Base-by-base conservation (phyloP, 1,284 basidiomycete genomes). In the Ceratobasidium sp. region DNA sequence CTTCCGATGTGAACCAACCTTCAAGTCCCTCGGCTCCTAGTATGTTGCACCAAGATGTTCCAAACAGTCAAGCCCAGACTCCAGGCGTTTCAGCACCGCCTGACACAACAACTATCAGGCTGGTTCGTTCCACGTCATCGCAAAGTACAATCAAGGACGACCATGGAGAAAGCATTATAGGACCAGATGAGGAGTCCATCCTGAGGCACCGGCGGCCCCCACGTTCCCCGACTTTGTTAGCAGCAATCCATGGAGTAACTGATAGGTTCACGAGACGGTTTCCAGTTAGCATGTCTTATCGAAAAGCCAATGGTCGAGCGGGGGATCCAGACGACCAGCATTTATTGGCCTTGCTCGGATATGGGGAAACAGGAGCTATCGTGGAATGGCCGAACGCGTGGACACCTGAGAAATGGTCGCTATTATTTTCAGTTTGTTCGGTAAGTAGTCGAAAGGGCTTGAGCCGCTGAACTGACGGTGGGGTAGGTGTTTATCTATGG, bases 391-490 rank as follows among this genome's bases (percentile, higher is more conserved):
- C 73, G 23, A 75, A 66, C 44, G 61, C 52, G 10, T 91, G 91
- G 91, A 89, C 89, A 20, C 73, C 80, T 20, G 87, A 87, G 82
- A 92, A 91, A 82, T 91, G 89, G 89, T 87, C 84, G 70, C 83
- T 91, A 50, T 81, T 91, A 12, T 65, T 89, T 23, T 91, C 90
- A 4, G 86, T 90, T 13, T 83, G 84, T 46, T 86, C 86, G 12
- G 86, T 91, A 42, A 80, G 80, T 62, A 44, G 20, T 15, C 0
- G 4, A 9, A 26, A n/a, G 23, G 28, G 5, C 3, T 12, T 33
- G 62, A 28, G 52, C 20, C 4, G 13, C 6, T 64, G 54, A 46
- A 17, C 48, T 67, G 40, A 54, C 5, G 38, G 10, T 5, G 17
- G 33, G 23, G 0, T 40, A 81, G 81, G 80, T 81, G 15, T 87